Base-by-base conservation (phyloP, 2,329 filamentous ascomycete species). In the Xylaria digitata region DNA sequence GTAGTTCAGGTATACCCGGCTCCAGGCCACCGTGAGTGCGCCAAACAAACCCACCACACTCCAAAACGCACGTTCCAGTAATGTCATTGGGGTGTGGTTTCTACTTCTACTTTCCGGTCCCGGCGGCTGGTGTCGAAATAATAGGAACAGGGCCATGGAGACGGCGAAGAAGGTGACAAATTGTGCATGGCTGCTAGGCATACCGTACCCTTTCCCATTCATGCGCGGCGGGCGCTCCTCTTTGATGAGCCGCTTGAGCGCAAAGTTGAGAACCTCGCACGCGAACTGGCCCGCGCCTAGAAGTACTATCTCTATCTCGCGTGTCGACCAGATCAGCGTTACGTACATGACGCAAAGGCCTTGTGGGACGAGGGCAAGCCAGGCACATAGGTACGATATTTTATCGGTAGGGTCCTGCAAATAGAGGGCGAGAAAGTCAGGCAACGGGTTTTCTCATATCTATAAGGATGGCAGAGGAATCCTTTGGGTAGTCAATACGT, bases 191-290 rank as follows among this genome's bases (percentile, higher is more conserved):
- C 94, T 97, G 7, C 83, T 86, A 60, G 96, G 96, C 96, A 99
- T 99, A 74, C 96, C 96, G 77, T 99, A 99, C 70, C 96, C 96
- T 79, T 97, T 97, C 63, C 93, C 94, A 76, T 94, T 89, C 85
- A 84, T 90, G 88, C 91, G 91, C 69, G 85, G 87, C 32, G 96
- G 96, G 56, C 96, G 87, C 79, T 97, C 93, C 80, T 98, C 93
- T 77, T 95, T 96, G 78, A 99, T 95, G 69, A 93, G 84, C 30
- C 96, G 88, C 84, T 99, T 99, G 55, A 99, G 84, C 3, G 85
- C 81, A 79, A 96, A 97, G 81, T 99, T 99, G 74, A 97, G 82
- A 32, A 87, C 94, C 79, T 99, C 96, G 82, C 95, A 98, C 57
- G 86, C 89, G 80, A 98, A 88, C 80, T 99, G 96, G 57, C 96